phyloP scores from a whole-genome alignment of 2,329 filamentous ascomycete species.

The Raffaelea arxii region DNA sequence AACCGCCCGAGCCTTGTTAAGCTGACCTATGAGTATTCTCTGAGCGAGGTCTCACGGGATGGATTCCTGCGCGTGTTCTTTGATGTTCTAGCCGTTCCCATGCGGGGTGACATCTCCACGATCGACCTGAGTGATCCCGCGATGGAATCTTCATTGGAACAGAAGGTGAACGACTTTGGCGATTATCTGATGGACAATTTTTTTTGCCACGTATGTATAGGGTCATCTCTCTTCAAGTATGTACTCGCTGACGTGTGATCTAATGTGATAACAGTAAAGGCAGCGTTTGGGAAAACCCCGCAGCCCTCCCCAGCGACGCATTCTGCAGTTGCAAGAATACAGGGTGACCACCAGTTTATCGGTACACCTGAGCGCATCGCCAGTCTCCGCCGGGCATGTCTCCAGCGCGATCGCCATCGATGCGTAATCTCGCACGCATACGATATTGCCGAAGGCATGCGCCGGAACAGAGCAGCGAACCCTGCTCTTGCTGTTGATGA shows the following conservation, averaged over 20 bases:
- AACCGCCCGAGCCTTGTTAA: neutral
- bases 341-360: slow-evolving; percentile 12
- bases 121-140: neutral
- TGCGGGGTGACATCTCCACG: neutral
- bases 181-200: slow-evolving; percentile 18
- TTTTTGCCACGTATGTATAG: slow-evolving; percentile 9
- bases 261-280: slow-evolving; percentile 15
- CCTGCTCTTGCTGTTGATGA: slow-evolving; percentile 14
- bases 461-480: slow-evolving; percentile 6
- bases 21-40: neutral
- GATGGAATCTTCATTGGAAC: slow-evolving; percentile 5
- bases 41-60: neutral
- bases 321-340: slow-evolving; percentile 13
- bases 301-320: slow-evolving; percentile 17
- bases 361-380: slow-evolving; percentile 17
- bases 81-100: neutral
- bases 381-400: slow-evolving; percentile 17
- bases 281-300: slow-evolving; percentile 15
- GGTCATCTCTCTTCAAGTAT: neutral
- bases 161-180: slow-evolving; percentile 15
- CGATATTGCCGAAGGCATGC: slow-evolving; percentile 7
- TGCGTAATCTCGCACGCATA: slow-evolving; percentile 19
- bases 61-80: slow-evolving; percentile 1
- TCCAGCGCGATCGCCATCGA: slow-evolving; percentile 19
- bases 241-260: neutral